A percentile compares a stretch with the other conserved stretches of the same genome.
Conservation (phyloP, 306 rosid species). For the Pterocarpus macrocarpus region DNA sequence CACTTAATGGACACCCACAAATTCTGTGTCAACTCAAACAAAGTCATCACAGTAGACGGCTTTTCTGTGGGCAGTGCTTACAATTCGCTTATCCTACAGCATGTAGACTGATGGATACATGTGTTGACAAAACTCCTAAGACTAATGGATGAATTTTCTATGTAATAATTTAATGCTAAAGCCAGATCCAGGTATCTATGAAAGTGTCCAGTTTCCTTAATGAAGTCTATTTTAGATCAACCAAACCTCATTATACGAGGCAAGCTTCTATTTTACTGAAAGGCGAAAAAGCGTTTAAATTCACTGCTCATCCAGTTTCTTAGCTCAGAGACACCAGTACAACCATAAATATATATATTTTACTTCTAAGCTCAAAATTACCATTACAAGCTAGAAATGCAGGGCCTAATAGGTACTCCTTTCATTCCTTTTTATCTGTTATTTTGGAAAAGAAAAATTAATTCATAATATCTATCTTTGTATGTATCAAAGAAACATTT, state of each 20-base stretch:
- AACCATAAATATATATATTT: no score
- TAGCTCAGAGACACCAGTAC: no score
- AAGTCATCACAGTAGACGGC: background rate
- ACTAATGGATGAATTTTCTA: background rate
- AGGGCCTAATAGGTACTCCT: background rate
- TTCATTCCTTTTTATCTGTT: no score
- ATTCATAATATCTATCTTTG: no score
- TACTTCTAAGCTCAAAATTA: background rate
- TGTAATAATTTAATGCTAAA: background rate
- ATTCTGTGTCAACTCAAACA: background rate
- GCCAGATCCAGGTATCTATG: background rate
- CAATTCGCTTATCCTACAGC: background rate
- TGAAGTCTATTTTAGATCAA: no score
- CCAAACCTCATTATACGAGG: background rate
- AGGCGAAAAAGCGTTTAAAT: no score
- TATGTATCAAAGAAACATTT: no score
- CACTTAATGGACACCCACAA: conserved; percentile 39
- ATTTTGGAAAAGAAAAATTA: no score
- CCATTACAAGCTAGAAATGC: background rate
- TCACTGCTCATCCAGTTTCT: no score
- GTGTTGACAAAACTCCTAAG: no score
- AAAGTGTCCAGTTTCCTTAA: no score
- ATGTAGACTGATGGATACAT: background rate
- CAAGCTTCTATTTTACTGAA: background rate
- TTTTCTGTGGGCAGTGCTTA: background rate